phyloP scores from a whole-genome alignment of 192 early-diverging fungal species.

The Linnemannia zychae region DNA sequence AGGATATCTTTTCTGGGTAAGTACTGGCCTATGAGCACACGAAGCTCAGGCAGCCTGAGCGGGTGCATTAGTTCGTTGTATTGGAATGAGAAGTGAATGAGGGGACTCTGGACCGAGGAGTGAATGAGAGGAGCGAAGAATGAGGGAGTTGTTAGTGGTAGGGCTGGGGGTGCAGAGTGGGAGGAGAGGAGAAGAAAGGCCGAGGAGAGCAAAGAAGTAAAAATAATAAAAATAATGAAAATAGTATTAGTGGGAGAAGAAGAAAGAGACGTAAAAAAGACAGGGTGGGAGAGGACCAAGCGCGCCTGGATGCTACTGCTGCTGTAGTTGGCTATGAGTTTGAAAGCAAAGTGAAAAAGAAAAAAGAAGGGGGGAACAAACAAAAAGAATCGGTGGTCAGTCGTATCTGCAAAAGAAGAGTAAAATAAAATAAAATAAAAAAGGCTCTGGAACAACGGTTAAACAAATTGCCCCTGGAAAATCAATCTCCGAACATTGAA shows the following conservation, averaged over 20 bases:
- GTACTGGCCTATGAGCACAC: slow-evolving; percentile 17
- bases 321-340: too few relatives aligned
- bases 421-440: neutral
- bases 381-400: too few relatives aligned
- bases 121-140: neutral
- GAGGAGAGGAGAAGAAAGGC: neutral
- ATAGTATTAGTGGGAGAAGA: neutral
- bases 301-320: neutral
- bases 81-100: neutral
- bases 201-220: neutral
- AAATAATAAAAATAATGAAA: neutral
- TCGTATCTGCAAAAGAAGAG: too few relatives aligned
- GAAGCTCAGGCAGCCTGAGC: slow-evolving; percentile 29
- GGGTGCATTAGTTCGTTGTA: slow-evolving; percentile 11
- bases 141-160: neutral
- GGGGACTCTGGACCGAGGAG: neutral
- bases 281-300: neutral
- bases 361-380: neutral
- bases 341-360: neutral
- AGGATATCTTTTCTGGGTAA: slow-evolving; percentile 22
- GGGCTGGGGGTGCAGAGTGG: neutral
- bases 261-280: neutral
- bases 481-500: slow-evolving; percentile 1
- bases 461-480: neutral
- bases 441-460: neutral